Evolutionary conservation across 345 rosid species (phyloP), one percentile per base, ranked within the genome.

Genomic region (Pistacia integerrima): DNA sequence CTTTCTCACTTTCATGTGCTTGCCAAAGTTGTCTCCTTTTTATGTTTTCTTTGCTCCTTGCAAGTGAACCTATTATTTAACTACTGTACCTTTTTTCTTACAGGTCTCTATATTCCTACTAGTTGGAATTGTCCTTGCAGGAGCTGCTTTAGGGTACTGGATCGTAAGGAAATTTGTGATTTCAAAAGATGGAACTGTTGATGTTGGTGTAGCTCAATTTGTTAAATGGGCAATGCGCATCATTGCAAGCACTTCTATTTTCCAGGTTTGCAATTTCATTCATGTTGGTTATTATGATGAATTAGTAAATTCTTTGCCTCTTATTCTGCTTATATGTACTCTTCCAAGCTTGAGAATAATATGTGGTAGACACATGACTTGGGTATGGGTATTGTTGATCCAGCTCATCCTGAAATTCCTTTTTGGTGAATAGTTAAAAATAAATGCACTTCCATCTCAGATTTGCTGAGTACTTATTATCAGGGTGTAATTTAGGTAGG

Each of bases 131-230:
- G 75, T 85, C 69, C 81, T 93, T n/a, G 75, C 97, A 0, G 99
- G 99, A 82, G 99, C 99, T 84, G 98, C 92, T 80, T 82, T 92
- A 56, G 99, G 99, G 71, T 92, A 82, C 79, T 96, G 98, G 98
- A 86, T 93, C 18, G 99, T 96, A 80, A 87, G 92, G 76, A 96
- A 87, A 80, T 96, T 86, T 77, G 94, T 93, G 25, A 85, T 96
- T 36, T 84, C 90, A 16, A 85, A 90, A 76, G 95, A 92, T 76
- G 97, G 98, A 74, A 86, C 82, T 17, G 52, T 12, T 70, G 95
- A 92, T 80, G 87, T 73, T 60, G 89, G 90, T 75, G 85, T 93
- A 60, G 97, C 98, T 14, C 92, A 90, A 74, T 96, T 96, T 80
- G 94, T 93, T 73, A 96, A 92, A 89, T 96, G 98, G 97, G 92